Base-by-base conservation (phyloP, 1,139 yeast species). In the Maudiozyma humilis region DNA sequence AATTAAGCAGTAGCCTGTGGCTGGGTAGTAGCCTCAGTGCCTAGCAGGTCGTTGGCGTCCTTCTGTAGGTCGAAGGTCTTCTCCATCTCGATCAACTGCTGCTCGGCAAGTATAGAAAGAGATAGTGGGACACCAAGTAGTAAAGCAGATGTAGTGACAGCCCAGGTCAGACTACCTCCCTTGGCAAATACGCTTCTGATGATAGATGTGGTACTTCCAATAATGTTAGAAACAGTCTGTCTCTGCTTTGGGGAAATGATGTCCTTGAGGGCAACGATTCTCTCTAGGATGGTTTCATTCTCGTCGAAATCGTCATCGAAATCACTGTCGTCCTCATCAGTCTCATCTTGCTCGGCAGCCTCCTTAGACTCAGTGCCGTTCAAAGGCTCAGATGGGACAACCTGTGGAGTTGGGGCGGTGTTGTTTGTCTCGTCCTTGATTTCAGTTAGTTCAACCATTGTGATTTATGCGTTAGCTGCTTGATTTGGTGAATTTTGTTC, bases 81-180 rank as follows among this genome's bases (percentile, higher is more conserved):
- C 71, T 89, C 96, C 83, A 87, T 78, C 69, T 89, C 96, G 64
- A 81, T 80, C 63, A 89, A 76, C 70, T 89, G 96, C 60, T 88
- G 91, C 71, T 89, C 98, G 50, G 89, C 80, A 59, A 89, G 75
- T 55, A 89, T 84, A 44, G 96, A 85, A 61, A 91, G 73, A 6
- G 96, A 82, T 56, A 87, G 73, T 51, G 98, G 98, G 45, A 88
- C 95, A 62, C 96, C 97, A 59, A 91, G 72, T 53, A 91, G 76
- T 59, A 93, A 70, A 34, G 87, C 80, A 44, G 93, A 78, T 16
- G 97, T 82, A 31, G 96, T 81, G 50, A 87, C 57, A 48, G 82
- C 74, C 97, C 97, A 93, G 52, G 89, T 72, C 41, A 84, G 70
- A 56, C 75, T 75, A 48, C 96, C 96, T 46, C 86, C 73, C 55